Evolutionary conservation across 371 early-diverging fungal species (phyloP).

Genomic region (Syncephalis fuscata): DNA sequence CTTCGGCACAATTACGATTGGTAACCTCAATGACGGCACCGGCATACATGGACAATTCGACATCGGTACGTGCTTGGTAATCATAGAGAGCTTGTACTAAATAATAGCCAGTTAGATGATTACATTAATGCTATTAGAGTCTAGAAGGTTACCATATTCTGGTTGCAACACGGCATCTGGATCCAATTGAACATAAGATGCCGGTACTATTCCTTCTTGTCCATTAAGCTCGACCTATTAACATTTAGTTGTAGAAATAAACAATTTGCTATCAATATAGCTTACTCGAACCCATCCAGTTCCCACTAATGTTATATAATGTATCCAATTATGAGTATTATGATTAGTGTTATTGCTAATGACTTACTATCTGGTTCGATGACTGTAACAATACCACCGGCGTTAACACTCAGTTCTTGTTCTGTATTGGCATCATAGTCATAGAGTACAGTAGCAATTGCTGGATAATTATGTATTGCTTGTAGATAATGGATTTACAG

Average conservation of each 20-base stretch:
- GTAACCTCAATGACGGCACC: constrained; percentile 46
- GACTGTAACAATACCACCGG: constrained; percentile 45
- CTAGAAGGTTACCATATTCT: background rate
- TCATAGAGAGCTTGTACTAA: constrained; percentile 56
- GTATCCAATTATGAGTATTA: no score
- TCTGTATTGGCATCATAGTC: constrained; percentile 54
- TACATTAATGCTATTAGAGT: background rate
- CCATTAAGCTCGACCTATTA: constrained; percentile 13
- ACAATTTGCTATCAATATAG: background rate
- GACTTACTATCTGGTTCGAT: constrained; percentile 27
- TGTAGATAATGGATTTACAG: background rate
- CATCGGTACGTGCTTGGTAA: constrained; percentile 51
- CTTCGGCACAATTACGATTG: constrained; percentile 34
- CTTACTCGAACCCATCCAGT: constrained; percentile 65
- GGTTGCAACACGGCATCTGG: background rate
- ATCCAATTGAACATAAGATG: constrained; percentile 34
- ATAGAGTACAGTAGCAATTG: constrained; percentile 48
- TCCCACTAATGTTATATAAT: no score
- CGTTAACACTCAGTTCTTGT: constrained; percentile 53
- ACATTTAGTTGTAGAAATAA: background rate
- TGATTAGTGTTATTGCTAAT: background rate
- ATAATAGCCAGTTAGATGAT: background rate
- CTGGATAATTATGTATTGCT: background rate
- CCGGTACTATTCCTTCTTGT: constrained; percentile 50
- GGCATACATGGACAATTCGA: constrained; percentile 50